Evolutionary conservation across 176 grass and related monocot species (phyloP).

Genomic region (Tillandsia leiboldiana): DNA sequence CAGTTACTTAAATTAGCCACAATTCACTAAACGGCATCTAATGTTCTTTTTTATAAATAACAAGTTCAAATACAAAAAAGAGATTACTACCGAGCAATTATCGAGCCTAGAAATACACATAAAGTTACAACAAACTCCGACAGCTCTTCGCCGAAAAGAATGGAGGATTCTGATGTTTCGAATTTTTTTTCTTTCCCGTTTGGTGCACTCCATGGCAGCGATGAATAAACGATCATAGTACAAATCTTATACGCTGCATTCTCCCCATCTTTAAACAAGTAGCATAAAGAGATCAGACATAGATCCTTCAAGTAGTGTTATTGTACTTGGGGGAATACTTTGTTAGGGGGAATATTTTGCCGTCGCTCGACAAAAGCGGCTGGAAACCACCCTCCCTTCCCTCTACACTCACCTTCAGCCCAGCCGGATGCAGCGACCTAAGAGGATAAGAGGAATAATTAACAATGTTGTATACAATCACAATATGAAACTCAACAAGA

Average conservation of each 20-base stretch:
- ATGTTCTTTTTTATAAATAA: no score
- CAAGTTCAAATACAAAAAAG: no score
- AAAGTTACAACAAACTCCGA: neutral
- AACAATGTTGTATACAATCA: neutral
- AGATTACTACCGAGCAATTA: no score
- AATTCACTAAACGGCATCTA: no score
- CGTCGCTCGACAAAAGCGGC: conserved; percentile 66
- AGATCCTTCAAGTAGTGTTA: neutral
- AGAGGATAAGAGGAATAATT: conserved; percentile 7
- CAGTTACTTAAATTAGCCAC: no score
- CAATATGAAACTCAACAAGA: neutral
- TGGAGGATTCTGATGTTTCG: neutral
- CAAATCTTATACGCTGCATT: no score
- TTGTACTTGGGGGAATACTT: conserved; percentile 55
- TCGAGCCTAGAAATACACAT: neutral
- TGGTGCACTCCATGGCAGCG: neutral
- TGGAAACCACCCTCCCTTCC: conserved; percentile 87
- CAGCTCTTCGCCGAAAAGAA: neutral
- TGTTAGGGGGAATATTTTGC: conserved; percentile 69
- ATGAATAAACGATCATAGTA: neutral
- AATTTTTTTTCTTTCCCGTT: neutral
- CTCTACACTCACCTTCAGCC: conserved; percentile 93
- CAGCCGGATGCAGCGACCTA: conserved; percentile 71
- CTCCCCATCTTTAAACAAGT: neutral
- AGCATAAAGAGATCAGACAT: neutral